Base-by-base conservation (phyloP, 345 rosid genomes). In the Carallia pectinifolia region DNA sequence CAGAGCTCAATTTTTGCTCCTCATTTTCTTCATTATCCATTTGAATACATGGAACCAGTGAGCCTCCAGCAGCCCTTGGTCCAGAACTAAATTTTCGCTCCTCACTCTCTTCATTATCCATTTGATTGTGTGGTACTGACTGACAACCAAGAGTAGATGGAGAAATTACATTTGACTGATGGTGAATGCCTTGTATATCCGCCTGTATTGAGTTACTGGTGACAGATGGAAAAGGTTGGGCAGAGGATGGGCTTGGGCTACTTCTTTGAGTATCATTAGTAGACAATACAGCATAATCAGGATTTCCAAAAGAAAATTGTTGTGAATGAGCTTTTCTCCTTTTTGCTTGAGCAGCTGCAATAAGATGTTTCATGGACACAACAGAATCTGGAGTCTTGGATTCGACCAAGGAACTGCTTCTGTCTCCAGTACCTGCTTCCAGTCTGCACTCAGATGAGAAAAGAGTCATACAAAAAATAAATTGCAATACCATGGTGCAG, bases 291-390 rank as follows among this genome's bases (percentile, higher is more conserved):
- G 71, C 61, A 69, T 79, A 71, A 81, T 68, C 82, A 39, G 83
- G 65, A 79, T 81, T 83, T 76, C 80, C 89, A 75, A 73, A 33
- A 56, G 85, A 67, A 65, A 78, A 78, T 38, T 77, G 76, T 47
- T 86, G 96, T 40, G 78, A 80, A 64, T 88, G 97, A 73, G 91
- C 97, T 78, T 82, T 84, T 79, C 74, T 87, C 79, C 97, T 87
- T 79, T 92, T 95, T 58, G 90, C 98, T 76, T 88, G 98, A 73
- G 98, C 98, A 65, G 90, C 96, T 65, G 99, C 96, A 81, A 92
- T 92, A 61, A 95, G 94, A 85, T 83, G 76, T 82, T 89, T 90
- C 93, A 95, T 82, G 55, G 96, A 87, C 74, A 69, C 71, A 62
- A 71, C 71, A 69, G 96, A 83, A 77, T 90, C 95, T 48, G 85